Percentiles rank a stretch among this genome's conserved stretches.
Conservation (phyloP, 345 rosid genomes). For the Eucalyptus viminalis region DNA sequence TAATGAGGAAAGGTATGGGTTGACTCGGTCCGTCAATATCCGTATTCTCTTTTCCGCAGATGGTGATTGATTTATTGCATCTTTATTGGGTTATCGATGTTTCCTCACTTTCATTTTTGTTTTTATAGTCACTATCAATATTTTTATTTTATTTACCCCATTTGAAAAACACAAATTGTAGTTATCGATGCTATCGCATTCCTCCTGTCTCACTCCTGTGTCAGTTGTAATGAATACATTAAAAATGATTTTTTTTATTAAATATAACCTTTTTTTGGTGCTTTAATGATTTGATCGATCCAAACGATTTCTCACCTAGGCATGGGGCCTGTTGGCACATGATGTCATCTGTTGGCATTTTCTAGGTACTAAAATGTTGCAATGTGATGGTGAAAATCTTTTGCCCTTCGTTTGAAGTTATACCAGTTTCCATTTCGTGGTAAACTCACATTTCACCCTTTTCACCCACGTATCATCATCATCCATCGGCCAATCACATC, state of each 20-base stretch:
- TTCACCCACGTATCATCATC: neutral
- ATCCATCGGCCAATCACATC: neutral
- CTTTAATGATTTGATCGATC: neutral
- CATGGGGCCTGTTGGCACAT: neutral
- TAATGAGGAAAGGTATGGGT: constrained; percentile 51
- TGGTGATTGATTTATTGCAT: neutral
- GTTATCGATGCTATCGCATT: neutral
- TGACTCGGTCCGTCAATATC: neutral
- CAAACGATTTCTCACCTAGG: neutral
- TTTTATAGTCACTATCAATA: neutral
- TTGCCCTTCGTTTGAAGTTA: neutral
- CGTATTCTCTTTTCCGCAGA: neutral
- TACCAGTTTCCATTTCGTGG: neutral
- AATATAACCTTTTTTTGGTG: neutral
- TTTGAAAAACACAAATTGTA: neutral
- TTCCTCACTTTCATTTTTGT: neutral
- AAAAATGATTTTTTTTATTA: neutral
- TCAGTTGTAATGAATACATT: neutral
- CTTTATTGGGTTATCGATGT: neutral
- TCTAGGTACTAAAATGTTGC: neutral
- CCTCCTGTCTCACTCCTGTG: neutral
- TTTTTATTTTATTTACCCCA: neutral
- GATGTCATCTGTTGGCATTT: neutral
- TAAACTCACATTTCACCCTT: neutral
- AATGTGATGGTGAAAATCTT: neutral